These are phyloP conservation scores for Xerocomellus chrysenteron DNA, from an alignment of 768 basidiomycete genomes.

Conservation along the genomic window DNA sequence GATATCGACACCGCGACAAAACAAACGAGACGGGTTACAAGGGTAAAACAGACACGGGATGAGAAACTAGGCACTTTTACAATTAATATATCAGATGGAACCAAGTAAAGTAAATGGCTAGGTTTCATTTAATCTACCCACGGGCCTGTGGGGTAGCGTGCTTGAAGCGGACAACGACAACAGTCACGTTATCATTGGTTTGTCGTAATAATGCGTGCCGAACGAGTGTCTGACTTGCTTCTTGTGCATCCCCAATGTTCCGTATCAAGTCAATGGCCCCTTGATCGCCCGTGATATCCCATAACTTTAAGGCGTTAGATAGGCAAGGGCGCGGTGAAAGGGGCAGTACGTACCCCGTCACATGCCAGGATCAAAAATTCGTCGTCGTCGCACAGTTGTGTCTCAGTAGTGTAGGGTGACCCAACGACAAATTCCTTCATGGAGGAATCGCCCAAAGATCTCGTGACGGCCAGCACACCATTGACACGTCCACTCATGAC, in stretches of 20 bases:
- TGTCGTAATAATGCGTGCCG: slow-evolving; percentile 85
- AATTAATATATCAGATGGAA: slow-evolving; percentile 3
- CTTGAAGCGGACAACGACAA: slow-evolving; percentile 85
- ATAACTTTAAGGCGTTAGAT: slow-evolving; percentile 57
- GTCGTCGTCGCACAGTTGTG: slow-evolving; percentile 84
- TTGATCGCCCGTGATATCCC: slow-evolving; percentile 95
- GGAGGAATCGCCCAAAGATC: slow-evolving; percentile 92
- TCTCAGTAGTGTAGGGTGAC: slow-evolving; percentile 98
- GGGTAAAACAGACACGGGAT: background rate
- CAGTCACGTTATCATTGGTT: slow-evolving; percentile 94
- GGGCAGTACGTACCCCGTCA: slow-evolving; percentile 75
- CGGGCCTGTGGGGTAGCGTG: slow-evolving; percentile 12
- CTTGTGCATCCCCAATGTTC: slow-evolving; percentile 71
- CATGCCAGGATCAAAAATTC: slow-evolving; percentile 96
- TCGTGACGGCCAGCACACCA: slow-evolving; percentile 93
- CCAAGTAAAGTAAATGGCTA: background rate
- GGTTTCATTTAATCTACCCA: slow-evolving; percentile 7
- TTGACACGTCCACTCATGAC: slow-evolving; percentile 99
- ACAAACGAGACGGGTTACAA: slow-evolving; percentile 6
- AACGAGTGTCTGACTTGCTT: slow-evolving; percentile 74
- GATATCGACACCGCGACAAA: background rate
- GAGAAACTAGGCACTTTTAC: slow-evolving; percentile 4
- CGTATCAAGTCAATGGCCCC: slow-evolving; percentile 84
- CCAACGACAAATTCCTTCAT: slow-evolving; percentile 99
- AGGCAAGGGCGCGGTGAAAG: background rate